A percentile compares a stretch with the other conserved stretches of the same genome.
phyloP scores from a whole-genome alignment of 1,139 yeast genomes.

The Meyerozyma guilliermondii region DNA sequence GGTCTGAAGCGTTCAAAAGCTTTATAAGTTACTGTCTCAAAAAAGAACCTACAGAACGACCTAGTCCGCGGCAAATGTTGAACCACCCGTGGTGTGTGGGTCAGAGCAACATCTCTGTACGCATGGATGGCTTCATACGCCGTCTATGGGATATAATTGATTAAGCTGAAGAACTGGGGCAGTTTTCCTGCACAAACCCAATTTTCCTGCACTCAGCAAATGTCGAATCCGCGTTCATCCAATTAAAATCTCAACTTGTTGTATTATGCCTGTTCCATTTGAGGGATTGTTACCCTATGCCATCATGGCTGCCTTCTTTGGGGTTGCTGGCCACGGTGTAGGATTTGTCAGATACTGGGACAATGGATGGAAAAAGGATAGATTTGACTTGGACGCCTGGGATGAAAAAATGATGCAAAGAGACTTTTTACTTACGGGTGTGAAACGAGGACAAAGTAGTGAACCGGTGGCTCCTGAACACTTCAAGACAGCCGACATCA shows the following conservation, averaged over 20 bases:
- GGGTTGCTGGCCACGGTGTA: conserved; percentile 45
- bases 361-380: conserved; percentile 49
- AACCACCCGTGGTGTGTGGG: conserved; percentile 87
- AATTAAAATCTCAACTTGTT: conserved; percentile 4
- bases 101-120: conserved; percentile 63
- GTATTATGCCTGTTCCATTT: conserved; percentile 55
- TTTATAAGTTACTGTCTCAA: conserved; percentile 77
- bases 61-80: conserved; percentile 90
- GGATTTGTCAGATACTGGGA: conserved; percentile 43
- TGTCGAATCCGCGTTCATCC: conserved; percentile 5
- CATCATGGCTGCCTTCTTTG: conserved; percentile 51
- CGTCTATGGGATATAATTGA: conserved; percentile 57
- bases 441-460: conserved; percentile 62
- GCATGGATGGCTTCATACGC: conserved; percentile 81
- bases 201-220: conserved; percentile 1
- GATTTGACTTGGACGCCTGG: conserved; percentile 58
- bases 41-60: conserved; percentile 74
- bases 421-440: conserved; percentile 73
- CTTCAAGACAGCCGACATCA: conserved; percentile 44
- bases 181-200: neutral
- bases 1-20: conserved; percentile 82
- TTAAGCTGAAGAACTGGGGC: too few relatives aligned
- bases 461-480: conserved; percentile 70
- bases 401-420: conserved; percentile 53
- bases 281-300: conserved; percentile 69